Conservation (phyloP, 176 grass and related monocot species). For the Paspalum vaginatum region DNA sequence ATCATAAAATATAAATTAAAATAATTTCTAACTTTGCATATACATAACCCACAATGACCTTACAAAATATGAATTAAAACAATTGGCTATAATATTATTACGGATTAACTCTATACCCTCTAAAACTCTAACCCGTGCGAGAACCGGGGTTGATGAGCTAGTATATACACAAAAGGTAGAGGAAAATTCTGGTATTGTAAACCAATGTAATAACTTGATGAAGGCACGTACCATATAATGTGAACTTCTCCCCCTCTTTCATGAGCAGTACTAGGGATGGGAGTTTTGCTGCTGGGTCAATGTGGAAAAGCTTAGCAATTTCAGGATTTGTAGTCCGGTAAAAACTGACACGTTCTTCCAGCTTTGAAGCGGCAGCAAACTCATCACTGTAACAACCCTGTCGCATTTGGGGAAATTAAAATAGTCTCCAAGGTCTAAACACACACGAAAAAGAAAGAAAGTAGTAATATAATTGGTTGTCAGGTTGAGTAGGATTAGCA, state of each 20-base stretch:
- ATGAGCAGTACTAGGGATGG: constrained; percentile 57
- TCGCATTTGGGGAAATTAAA: no score
- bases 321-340: constrained; percentile 57
- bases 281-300: constrained; percentile 48
- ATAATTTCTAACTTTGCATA: no score
- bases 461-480: no score
- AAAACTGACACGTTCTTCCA: constrained; percentile 62
- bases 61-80: no score
- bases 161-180: not conserved
- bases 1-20: no score
- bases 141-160: no score
- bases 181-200: not conserved
- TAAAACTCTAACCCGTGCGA: no score
- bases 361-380: constrained; percentile 58
- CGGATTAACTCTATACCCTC: no score
- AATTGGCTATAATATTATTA: no score
- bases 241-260: constrained; percentile 50
- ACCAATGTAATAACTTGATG: not conserved
- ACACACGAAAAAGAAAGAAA: no score
- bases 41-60: no score
- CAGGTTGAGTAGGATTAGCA: no score
- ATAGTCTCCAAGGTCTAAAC: not conserved
- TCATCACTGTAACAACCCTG: constrained; percentile 58
- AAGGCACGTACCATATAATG: constrained; percentile 44
- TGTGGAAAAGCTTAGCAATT: constrained; percentile 65